These are phyloP conservation scores for Ceriops zippeliana DNA, from an alignment of 345 rosid genomes.

Conservation along the genomic window DNA sequence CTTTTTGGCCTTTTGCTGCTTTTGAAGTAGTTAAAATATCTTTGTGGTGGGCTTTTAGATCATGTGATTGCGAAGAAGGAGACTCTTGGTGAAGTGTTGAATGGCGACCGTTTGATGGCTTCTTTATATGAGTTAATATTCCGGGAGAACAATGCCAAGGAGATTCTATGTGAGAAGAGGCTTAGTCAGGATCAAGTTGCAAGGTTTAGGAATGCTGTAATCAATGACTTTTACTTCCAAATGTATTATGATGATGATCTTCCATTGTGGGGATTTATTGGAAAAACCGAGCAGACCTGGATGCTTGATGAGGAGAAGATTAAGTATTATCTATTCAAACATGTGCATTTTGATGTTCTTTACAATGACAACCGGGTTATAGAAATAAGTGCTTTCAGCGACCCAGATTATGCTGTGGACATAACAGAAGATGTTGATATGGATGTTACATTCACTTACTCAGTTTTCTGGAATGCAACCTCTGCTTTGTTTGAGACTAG, in stretches of 20 bases:
- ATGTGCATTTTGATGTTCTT: constrained; percentile 57
- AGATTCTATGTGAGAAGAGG: constrained; percentile 44
- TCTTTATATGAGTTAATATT: constrained; percentile 53
- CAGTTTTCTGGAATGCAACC: constrained; percentile 67
- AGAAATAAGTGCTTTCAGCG: constrained; percentile 56
- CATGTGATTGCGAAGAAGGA: constrained; percentile 46
- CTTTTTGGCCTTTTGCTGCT: not conserved
- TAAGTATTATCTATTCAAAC: constrained; percentile 64
- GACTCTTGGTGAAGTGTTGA: constrained; percentile 79
- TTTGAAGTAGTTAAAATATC: constrained; percentile 13
- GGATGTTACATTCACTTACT: constrained; percentile 68
- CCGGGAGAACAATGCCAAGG: constrained; percentile 39
- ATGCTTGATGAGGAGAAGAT: constrained; percentile 21
- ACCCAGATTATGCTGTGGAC: constrained; percentile 62
- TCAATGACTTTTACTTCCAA: constrained; percentile 73
- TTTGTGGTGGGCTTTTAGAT: constrained; percentile 38
- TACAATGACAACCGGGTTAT: constrained; percentile 53
- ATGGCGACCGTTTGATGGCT: constrained; percentile 64
- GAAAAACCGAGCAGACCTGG: constrained; percentile 58
- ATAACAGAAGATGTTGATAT: constrained; percentile 55
- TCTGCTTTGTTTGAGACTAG: constrained; percentile 46
- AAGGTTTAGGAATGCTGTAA: constrained; percentile 51
- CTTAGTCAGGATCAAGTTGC: constrained; percentile 44
- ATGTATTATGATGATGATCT: constrained; percentile 88
- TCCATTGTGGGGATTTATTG: constrained; percentile 87